Percentiles rank a stretch among this genome's conserved stretches.
Conservation (phyloP, 164 flowering plant genomes). For the Tetracentron sinense region DNA sequence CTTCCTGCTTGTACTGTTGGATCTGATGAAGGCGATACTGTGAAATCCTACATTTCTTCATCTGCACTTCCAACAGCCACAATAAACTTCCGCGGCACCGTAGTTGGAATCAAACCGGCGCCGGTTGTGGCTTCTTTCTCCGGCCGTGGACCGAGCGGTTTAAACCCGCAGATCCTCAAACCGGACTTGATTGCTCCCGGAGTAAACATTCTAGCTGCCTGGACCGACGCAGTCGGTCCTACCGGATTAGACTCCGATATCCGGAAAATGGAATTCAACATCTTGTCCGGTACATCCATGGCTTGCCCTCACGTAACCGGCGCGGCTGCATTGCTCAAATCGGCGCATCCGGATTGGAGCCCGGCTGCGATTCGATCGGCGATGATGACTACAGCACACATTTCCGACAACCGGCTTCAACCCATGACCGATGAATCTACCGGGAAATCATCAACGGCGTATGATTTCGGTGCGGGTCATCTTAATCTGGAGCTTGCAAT, state of each 20-base stretch:
- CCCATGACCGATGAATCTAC: neutral
- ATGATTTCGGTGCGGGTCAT: conserved; percentile 1
- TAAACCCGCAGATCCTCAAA: conserved; percentile 1
- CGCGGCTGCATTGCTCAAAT: neutral
- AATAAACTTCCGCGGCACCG: neutral
- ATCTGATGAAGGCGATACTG: neutral
- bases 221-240: neutral
- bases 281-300: neutral
- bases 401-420: neutral
- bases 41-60: neutral
- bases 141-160: neutral
- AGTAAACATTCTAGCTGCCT: conserved; percentile 4
- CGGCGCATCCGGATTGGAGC: conserved; percentile 7
- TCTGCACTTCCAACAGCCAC: neutral
- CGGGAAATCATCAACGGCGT: neutral
- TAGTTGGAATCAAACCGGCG: neutral
- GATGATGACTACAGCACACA: conserved; percentile 4
- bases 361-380: conserved; percentile 8
- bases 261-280: conserved; percentile 3
- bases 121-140: neutral
- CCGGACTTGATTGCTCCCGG: conserved; percentile 6
- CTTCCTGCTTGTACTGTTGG: neutral
- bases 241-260: conserved; percentile 1
- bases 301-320: conserved; percentile 4
- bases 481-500: neutral